Percentiles rank a stretch among this genome's conserved stretches.
These are phyloP conservation scores for Podochytrium sp. DNA, from an alignment of 192 early-diverging fungal species.

Conservation along the genomic window DNA sequence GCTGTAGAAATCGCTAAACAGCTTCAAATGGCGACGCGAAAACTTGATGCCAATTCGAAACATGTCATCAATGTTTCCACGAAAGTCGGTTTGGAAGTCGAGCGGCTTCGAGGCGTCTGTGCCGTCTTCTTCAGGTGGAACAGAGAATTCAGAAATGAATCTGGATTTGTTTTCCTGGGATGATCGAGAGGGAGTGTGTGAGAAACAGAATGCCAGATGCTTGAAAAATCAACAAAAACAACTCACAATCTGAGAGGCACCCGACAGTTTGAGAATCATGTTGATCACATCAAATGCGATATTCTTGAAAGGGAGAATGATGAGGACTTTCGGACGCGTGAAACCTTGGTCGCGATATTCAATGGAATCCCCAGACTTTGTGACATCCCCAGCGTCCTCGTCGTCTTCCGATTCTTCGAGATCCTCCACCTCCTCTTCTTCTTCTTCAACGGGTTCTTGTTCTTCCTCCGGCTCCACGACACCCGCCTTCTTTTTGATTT, in stretches of 20 bases:
- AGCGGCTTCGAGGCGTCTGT: constrained; percentile 69
- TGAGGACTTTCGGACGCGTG: constrained; percentile 89
- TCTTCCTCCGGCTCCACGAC: neutral
- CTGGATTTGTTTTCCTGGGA: constrained; percentile 77
- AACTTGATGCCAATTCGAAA: constrained; percentile 94
- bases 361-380: constrained; percentile 50
- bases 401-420: constrained; percentile 3
- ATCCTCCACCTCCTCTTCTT: neutral
- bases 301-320: constrained; percentile 87
- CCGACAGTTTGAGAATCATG: constrained; percentile 73
- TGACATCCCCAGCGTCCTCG: constrained; percentile 33
- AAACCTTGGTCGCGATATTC: constrained; percentile 96
- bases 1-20: constrained; percentile 87
- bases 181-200: neutral
- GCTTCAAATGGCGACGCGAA: constrained; percentile 80
- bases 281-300: constrained; percentile 79
- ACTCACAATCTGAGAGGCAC: constrained; percentile 74
- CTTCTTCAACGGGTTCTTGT: neutral
- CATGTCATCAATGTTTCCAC: constrained; percentile 94
- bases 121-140: constrained; percentile 62
- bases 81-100: constrained; percentile 84
- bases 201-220: neutral
- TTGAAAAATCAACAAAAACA: neutral
- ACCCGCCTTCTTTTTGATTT: neutral
- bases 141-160: constrained; percentile 80